Evolutionary conservation across 163 green algal genomes (phyloP).

Genomic region (Chloroidium sp.): DNA sequence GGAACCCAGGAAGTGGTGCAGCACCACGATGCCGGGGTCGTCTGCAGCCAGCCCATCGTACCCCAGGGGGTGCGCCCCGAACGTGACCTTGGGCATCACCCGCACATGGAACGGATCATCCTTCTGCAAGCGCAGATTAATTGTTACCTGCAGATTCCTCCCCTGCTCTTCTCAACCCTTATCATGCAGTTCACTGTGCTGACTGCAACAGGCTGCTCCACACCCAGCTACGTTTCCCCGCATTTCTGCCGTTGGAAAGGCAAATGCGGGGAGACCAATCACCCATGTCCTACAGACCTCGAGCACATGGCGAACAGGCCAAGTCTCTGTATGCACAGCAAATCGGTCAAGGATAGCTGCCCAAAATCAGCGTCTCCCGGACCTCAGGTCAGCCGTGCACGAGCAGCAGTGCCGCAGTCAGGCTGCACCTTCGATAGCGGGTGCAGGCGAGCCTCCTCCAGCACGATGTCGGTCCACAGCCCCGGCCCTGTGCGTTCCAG

Average conservation of each 20-base stretch:
- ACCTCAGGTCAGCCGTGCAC: too few relatives aligned
- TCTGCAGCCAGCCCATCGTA: slow-evolving; percentile 40
- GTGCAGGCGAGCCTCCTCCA: slow-evolving; percentile 47
- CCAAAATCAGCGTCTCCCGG: too few relatives aligned
- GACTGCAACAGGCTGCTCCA: not conserved
- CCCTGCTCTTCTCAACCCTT: too few relatives aligned
- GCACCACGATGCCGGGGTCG: slow-evolving; percentile 47
- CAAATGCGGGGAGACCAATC: too few relatives aligned
- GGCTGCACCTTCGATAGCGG: slow-evolving; percentile 31
- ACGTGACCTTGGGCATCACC: slow-evolving; percentile 67
- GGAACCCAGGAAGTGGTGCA: slow-evolving; percentile 72
- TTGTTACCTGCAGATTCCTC: too few relatives aligned
- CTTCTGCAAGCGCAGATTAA: slow-evolving; percentile 4
- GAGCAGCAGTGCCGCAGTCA: not conserved
- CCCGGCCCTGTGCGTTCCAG: slow-evolving; percentile 75
- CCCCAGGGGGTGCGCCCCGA: slow-evolving; percentile 47
- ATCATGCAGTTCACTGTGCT: not conserved
- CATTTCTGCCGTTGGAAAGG: too few relatives aligned
- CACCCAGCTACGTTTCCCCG: not conserved
- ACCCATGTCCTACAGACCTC: too few relatives aligned
- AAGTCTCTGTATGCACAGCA: too few relatives aligned
- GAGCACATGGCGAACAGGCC: too few relatives aligned
- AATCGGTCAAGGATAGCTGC: too few relatives aligned
- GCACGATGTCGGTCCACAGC: slow-evolving; percentile 72
- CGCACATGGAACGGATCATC: slow-evolving; percentile 58